Evolutionary conservation across 176 grass and related monocot genomes (phyloP).

Genomic region (Rhynchospora pubera): DNA sequence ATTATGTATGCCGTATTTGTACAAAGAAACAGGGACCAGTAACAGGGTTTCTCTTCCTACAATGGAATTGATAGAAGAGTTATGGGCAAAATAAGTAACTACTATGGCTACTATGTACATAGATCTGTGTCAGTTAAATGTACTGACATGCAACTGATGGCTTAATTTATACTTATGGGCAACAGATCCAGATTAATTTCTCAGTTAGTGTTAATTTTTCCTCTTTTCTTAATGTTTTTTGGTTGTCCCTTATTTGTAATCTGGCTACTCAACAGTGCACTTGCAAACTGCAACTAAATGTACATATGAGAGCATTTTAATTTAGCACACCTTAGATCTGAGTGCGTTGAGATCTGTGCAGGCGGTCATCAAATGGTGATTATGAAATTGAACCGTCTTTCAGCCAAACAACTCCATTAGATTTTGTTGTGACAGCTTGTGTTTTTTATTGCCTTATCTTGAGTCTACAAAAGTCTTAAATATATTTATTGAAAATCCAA

Average conservation of each 20-base stretch:
- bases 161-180: background rate
- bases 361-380: background rate
- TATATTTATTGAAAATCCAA: background rate
- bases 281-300: background rate
- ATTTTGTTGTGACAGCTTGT: background rate
- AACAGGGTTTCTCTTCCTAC: background rate
- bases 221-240: background rate
- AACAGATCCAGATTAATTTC: background rate
- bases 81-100: slow-evolving; percentile 5
- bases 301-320: background rate
- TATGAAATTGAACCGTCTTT: background rate
- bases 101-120: background rate
- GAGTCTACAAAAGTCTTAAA: background rate
- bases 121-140: background rate
- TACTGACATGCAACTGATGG: slow-evolving; percentile 6
- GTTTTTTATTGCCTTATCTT: background rate
- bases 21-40: slow-evolving; percentile 2
- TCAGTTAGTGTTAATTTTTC: background rate
- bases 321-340: background rate
- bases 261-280: background rate
- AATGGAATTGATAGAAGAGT: background rate
- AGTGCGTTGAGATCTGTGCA: background rate
- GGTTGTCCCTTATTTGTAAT: background rate
- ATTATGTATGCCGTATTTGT: background rate
- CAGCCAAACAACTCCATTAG: too few relatives aligned